Conservation (phyloP, 768 basidiomycete species). For the Chalciporus chontae region DNA sequence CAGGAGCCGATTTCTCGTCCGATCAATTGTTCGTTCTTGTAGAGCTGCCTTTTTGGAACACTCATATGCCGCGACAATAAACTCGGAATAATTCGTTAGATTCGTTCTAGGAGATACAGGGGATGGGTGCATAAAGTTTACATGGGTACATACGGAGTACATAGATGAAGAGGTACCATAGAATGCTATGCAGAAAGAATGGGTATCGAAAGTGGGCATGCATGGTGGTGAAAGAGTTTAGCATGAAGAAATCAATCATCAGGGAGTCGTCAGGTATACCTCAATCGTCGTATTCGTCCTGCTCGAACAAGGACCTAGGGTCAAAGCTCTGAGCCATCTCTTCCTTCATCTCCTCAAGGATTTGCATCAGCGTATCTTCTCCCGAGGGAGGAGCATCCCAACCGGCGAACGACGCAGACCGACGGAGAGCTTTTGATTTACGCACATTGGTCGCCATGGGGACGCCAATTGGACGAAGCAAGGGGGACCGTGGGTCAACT, state of each 20-base stretch:
- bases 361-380: constrained; percentile 10
- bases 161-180: background rate
- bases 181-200: background rate
- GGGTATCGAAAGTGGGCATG: background rate
- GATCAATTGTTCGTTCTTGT: background rate
- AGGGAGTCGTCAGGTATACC: background rate
- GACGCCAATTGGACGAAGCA: background rate
- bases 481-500: constrained; percentile 14
- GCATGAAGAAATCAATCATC: background rate
- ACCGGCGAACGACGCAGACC: constrained; percentile 24
- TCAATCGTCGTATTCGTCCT: constrained; percentile 3
- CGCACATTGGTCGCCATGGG: background rate
- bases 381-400: background rate
- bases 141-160: background rate
- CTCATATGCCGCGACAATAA: background rate
- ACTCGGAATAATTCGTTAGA: too few species aligned
- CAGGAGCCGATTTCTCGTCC: background rate
- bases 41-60: background rate
- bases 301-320: constrained; percentile 13
- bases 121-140: background rate
- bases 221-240: too few species aligned
- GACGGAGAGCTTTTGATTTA: constrained; percentile 16
- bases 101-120: too few species aligned
- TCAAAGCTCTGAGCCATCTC: constrained; percentile 15
- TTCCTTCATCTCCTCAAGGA: constrained; percentile 21